Percentiles rank a stretch among this genome's conserved stretches.
phyloP scores from a whole-genome alignment of 768 basidiomycete genomes.

The Pluteus cervinus region DNA sequence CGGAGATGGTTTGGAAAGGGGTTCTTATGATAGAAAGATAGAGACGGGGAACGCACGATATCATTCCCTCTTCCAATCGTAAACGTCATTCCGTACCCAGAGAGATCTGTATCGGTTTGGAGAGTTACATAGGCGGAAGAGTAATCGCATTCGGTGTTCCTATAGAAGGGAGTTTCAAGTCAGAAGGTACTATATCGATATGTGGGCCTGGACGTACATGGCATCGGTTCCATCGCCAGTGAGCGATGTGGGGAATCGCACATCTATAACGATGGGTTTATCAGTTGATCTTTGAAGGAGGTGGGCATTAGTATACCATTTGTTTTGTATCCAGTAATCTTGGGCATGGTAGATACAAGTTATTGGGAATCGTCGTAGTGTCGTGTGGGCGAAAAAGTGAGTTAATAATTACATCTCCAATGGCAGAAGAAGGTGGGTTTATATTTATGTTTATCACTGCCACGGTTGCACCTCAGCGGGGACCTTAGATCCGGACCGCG shows the following conservation, averaged over 20 bases:
- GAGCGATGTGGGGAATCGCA: slow-evolving; percentile 88
- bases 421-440: too few species aligned
- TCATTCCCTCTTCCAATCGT: slow-evolving; percentile 95
- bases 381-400: too few species aligned
- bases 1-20: neutral
- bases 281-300: neutral
- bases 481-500: too few species aligned
- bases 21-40: neutral
- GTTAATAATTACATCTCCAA: too few species aligned
- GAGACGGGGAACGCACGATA: slow-evolving; percentile 48
- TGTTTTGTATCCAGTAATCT: slow-evolving; percentile 27
- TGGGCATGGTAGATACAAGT: slow-evolving; percentile 27
- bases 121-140: slow-evolving; percentile 88
- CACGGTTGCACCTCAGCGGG: too few species aligned
- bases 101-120: slow-evolving; percentile 65
- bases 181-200: neutral
- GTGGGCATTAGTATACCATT: slow-evolving; percentile 18
- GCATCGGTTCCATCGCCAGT: slow-evolving; percentile 93
- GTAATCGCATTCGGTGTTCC: slow-evolving; percentile 96
- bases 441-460: too few species aligned
- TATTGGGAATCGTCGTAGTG: too few species aligned
- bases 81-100: slow-evolving; percentile 93
- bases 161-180: slow-evolving; percentile 18
- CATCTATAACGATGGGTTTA: slow-evolving; percentile 40
- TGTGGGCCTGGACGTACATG: slow-evolving; percentile 44